These are phyloP conservation scores for Aspergillus neoniger DNA, from an alignment of 2,329 filamentous ascomycete genomes.

Conservation along the genomic window DNA sequence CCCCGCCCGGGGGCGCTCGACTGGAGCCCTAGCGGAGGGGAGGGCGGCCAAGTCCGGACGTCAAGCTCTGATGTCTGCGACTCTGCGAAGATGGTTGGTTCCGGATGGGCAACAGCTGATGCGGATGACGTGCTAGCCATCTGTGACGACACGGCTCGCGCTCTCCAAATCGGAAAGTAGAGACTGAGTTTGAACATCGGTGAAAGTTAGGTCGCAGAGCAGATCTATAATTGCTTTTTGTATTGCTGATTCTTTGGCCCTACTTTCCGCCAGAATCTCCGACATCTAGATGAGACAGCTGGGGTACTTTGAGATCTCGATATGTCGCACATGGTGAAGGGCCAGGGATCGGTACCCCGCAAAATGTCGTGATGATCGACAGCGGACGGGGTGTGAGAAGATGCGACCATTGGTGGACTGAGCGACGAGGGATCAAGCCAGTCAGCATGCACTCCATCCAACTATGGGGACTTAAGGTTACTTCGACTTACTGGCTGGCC, in stretches of 20 bases:
- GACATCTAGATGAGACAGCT: neutral
- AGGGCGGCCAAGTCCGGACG: neutral
- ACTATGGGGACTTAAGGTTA: neutral
- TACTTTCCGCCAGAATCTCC: neutral
- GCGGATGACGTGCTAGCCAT: constrained; percentile 9
- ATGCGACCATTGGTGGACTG: neutral
- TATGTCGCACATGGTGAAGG: neutral
- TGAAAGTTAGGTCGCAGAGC: neutral
- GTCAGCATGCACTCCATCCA: neutral
- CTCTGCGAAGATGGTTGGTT: constrained; percentile 6
- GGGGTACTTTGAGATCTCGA: neutral
- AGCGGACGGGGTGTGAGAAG: neutral
- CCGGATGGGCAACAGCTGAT: constrained; percentile 4
- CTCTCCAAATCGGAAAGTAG: neutral
- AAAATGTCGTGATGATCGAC: constrained; percentile 1
- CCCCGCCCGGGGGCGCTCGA: constrained; percentile 1
- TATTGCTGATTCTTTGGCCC: neutral
- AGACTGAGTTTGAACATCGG: neutral
- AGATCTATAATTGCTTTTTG: neutral
- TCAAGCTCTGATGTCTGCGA: constrained; percentile 5
- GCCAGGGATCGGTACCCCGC: neutral
- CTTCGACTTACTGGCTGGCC: neutral
- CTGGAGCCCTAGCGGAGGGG: neutral
- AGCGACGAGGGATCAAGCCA: neutral
- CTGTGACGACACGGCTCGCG: neutral